Evolutionary conservation across 2,329 filamentous ascomycete species (phyloP), one percentile per base, ranked within the genome.

Genomic region (Coniochaeta sp.): DNA sequence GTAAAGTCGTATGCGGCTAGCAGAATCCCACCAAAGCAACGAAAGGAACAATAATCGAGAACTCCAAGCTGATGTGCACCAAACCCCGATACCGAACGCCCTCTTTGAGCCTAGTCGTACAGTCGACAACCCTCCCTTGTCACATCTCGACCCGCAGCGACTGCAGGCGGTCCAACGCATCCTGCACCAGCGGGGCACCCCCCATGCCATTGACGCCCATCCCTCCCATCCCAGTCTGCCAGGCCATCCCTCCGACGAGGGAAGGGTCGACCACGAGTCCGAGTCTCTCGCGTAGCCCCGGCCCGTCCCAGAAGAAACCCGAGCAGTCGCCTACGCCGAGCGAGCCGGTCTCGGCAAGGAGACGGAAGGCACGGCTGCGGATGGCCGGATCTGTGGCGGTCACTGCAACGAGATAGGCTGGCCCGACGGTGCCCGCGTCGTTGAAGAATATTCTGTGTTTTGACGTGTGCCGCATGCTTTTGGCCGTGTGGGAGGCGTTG

Each of bases 371-470:
- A 2, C 24, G 30, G 4, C 16, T 18, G 28, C 48, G 48, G 12
- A 49, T 22, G 2, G 48, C 7, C 2, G 48, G 16, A 30, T 49
- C 48, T 16, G 30, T 16, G 7, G 48, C 28, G 8, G 27, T 33
- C 9, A 49, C 26, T 22, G 27, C 38, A 6, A 42, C 38, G n/a
- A 42, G 38, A 22, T 42, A 42, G 7, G 26, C 38, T 2, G 53
- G 46, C 16, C 42, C 49, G 13, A 55, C 42, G 27, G 50, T 48
- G 20, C 53, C 53, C 6, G 49, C 26, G 30, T 55, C 53, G 49
- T 51, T 49, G 20, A 31, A 51, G 51, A 51, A 55, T 14, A 38
- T 20, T 18, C 24, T 26, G 18, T 24, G 30, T 27, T 48, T 35
- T 10, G 24, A 42, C 18, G 38, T 14, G 8, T 18, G 14, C 12